Evolutionary conservation across 495 filamentous ascomycete species (phyloP), one percentile per base, ranked within the genome.

Genomic region (Podospora fimiseda): DNA sequence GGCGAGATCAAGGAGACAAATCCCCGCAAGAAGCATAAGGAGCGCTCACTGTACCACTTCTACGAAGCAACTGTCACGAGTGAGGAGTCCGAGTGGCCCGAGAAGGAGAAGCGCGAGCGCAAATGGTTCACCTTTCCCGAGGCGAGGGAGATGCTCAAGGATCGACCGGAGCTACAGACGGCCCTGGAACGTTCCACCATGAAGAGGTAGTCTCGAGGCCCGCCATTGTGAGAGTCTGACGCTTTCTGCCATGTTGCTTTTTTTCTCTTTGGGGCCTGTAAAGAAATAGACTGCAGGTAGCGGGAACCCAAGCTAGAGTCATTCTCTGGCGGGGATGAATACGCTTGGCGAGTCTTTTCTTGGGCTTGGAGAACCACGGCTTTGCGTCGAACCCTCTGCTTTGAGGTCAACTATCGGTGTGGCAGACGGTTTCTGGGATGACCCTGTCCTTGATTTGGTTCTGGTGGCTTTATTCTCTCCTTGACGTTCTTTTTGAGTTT

Each of bases 51-150:
- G 30, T 95, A 92, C 66, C 86, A 87, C 47, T 95, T 95, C 70
- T 96, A 88, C 66, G 88, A 96, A 66, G 90, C 83, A 56, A 82
- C 75, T 14, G 91, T 96, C 55, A 79, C 87, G 58, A 81, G 81
- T 53, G 86, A 94, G 71, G 89, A 95, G 67, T 70, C 68, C 8
- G 79, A 90, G 48, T 98, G 93, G 93, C 93, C 93, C 3, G 93
- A 98, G 76, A 88, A 81, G 80, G 80, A 95, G 69, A 96, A 95
- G 74, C 80, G 93, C 54, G 82, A 80, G 66, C 83, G 94, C 49
- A 80, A 86, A 65, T 98, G 93, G 93, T 85, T 96, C 65, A 80
- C 82, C 11, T 96, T 87, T 66, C 68, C 79, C 47, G 80, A 92
- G 68, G 93, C 94, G n/a, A 80, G 78, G 49, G 77, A 82, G 54